phyloP scores from a whole-genome alignment of 2,329 filamentous ascomycete genomes.

The Apiospora aurea region DNA sequence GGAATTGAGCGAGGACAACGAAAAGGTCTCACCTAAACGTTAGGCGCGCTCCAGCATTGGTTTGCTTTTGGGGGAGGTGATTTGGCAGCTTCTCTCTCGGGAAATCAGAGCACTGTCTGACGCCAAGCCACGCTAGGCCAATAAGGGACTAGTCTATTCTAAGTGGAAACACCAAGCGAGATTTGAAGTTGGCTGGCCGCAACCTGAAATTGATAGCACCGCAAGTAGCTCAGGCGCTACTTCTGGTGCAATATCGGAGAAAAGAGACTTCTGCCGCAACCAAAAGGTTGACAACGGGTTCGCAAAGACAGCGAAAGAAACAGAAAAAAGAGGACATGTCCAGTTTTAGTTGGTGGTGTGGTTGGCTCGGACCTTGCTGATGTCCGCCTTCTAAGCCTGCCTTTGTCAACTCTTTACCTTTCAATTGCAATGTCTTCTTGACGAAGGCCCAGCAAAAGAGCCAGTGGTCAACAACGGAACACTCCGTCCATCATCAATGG shows the following conservation, averaged over 20 bases:
- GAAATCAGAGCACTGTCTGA: conserved; percentile 19
- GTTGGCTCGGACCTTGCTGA: conserved; percentile 10
- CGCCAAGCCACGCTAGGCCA: background rate
- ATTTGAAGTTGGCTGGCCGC: conserved; percentile 1
- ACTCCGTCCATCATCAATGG: background rate
- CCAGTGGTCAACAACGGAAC: background rate
- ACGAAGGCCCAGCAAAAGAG: background rate
- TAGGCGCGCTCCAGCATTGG: conserved; percentile 34
- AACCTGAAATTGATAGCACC: conserved; percentile 3
- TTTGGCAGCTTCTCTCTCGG: conserved; percentile 25
- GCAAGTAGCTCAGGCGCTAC: background rate
- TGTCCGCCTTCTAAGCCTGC: conserved; percentile 7
- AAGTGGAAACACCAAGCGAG: conserved; percentile 23
- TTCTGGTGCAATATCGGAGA: background rate
- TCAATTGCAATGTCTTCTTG: background rate
- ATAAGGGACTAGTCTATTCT: background rate
- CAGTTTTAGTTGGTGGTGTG: background rate
- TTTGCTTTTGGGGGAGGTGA: conserved; percentile 25
- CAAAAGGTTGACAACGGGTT: background rate
- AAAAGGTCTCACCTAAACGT: conserved; percentile 39
- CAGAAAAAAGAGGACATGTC: background rate
- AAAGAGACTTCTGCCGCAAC: conserved; percentile 17
- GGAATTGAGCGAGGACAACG: conserved; percentile 30
- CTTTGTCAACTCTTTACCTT: conserved; percentile 19
- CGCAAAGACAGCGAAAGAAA: background rate